Evolutionary conservation across 345 rosid species (phyloP).

Genomic region (Psidium guajava): DNA sequence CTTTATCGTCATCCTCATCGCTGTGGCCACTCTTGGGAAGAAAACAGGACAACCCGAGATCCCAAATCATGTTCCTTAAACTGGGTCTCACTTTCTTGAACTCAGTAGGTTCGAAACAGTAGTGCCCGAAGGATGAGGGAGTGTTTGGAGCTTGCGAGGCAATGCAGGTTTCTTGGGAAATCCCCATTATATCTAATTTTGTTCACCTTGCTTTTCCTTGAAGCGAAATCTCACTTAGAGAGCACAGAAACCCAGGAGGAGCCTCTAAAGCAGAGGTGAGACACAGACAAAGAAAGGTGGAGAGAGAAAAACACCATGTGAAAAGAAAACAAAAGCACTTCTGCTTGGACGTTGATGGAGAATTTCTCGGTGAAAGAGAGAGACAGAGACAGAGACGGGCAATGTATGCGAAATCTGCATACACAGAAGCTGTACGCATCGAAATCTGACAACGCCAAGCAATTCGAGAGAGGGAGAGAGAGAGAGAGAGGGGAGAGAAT

Average conservation of each 20-base stretch:
- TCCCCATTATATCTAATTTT: slow-evolving; percentile 12
- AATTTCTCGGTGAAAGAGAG: neutral
- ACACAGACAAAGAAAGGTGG: neutral
- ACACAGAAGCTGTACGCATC: neutral
- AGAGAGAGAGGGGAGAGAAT: neutral
- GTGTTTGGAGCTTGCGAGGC: slow-evolving; percentile 2
- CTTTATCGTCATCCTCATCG: slow-evolving; percentile 8
- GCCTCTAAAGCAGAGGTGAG: slow-evolving; percentile 4
- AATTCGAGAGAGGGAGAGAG: no score
- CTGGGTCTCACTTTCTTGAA: slow-evolving; percentile 19
- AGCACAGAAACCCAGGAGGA: slow-evolving; percentile 29
- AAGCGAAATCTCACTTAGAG: neutral
- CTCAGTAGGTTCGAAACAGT: slow-evolving; percentile 15
- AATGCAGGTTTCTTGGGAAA: slow-evolving; percentile 9
- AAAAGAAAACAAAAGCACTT: neutral
- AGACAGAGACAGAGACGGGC: neutral
- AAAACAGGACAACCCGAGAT: slow-evolving; percentile 46
- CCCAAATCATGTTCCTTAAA: slow-evolving; percentile 42
- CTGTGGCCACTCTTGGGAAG: slow-evolving; percentile 17
- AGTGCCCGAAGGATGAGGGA: slow-evolving; percentile 7
- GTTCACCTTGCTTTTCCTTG: neutral
- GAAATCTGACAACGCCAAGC: neutral
- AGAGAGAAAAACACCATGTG: neutral
- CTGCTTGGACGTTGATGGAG: neutral
- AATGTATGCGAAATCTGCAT: neutral